Evolutionary conservation across 2,329 filamentous ascomycete species (phyloP).

Genomic region (Stachybotrys echinatus): DNA sequence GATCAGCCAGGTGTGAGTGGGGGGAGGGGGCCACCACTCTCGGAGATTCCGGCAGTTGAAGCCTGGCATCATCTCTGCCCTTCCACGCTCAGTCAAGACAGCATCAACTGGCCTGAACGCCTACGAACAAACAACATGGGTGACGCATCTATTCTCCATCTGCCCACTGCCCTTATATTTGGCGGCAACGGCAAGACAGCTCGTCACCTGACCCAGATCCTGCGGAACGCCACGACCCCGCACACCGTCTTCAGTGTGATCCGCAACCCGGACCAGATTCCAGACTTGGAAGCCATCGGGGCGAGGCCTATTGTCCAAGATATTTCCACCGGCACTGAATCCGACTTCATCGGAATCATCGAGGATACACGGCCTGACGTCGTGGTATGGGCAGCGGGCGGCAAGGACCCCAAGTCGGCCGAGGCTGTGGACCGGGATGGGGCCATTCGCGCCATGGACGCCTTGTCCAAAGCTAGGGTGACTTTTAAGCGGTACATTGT

Average conservation of each 20-base stretch:
- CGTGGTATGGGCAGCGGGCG: conserved; percentile 1
- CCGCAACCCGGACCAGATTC: conserved; percentile 1
- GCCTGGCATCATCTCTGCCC: no score
- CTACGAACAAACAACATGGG: not conserved
- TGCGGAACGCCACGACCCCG: not conserved
- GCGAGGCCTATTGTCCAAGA: conserved; percentile 2
- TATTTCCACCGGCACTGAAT: conserved; percentile 1
- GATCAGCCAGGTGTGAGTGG: no score
- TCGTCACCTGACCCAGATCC: not conserved
- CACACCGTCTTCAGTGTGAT: conserved; percentile 1
- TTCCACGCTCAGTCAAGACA: not conserved
- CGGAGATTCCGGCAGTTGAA: no score
- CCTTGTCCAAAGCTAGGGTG: not conserved
- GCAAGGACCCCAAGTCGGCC: conserved; percentile 1
- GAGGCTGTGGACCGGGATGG: conserved; percentile 2
- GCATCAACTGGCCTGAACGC: not conserved
- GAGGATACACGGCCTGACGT: not conserved
- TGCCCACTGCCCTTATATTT: not conserved
- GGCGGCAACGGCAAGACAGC: conserved; percentile 2
- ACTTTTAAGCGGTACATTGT: not conserved
- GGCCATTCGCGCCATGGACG: conserved; percentile 1
- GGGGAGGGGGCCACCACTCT: no score
- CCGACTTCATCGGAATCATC: not conserved
- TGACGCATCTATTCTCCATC: not conserved
- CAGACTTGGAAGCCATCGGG: conserved; percentile 1